Evolutionary conservation across 257 asterid species (phyloP).

Genomic region (Coffea canephora): DNA sequence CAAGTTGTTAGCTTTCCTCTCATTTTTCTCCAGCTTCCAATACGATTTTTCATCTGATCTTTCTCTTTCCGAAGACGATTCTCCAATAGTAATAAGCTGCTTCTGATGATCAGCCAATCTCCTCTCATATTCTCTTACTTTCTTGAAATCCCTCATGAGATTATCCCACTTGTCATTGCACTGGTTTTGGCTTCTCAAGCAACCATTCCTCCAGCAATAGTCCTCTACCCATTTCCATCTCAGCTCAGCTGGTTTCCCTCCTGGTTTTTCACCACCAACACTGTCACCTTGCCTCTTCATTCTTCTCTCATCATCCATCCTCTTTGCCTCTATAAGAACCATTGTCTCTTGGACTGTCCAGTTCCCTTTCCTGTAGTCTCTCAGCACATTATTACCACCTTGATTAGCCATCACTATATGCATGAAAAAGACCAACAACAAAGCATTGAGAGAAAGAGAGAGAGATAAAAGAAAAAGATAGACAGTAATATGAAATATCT

Average conservation of each 20-base stretch:
- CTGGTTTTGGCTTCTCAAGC: constrained; percentile 87
- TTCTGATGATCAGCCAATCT: constrained; percentile 20
- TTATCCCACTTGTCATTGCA: constrained; percentile 97
- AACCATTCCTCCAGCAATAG: constrained; percentile 75
- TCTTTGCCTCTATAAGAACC: constrained; percentile 83
- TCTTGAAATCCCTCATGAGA: constrained; percentile 93
- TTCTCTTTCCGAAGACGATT: background rate
- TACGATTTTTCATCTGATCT: constrained; percentile 36
- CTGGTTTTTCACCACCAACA: constrained; percentile 36
- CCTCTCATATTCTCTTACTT: constrained; percentile 67
- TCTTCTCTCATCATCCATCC: constrained; percentile 81
- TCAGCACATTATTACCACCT: constrained; percentile 30
- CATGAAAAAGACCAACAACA: constrained; percentile 29
- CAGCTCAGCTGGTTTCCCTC: constrained; percentile 69
- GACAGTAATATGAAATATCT: background rate
- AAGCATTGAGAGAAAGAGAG: constrained; percentile 5
- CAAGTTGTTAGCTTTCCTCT: constrained; percentile 68
- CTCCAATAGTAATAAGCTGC: background rate
- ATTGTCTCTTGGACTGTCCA: constrained; percentile 87
- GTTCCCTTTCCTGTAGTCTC: constrained; percentile 93
- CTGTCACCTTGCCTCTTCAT: constrained; percentile 53
- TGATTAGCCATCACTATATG: constrained; percentile 42
- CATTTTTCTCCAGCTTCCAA: constrained; percentile 75
- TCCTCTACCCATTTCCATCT: constrained; percentile 99
- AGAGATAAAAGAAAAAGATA: background rate